Percentiles rank a stretch among this genome's conserved stretches.
phyloP scores from a whole-genome alignment of 805 yeast genomes.

The Barnettozyma sucrosica region DNA sequence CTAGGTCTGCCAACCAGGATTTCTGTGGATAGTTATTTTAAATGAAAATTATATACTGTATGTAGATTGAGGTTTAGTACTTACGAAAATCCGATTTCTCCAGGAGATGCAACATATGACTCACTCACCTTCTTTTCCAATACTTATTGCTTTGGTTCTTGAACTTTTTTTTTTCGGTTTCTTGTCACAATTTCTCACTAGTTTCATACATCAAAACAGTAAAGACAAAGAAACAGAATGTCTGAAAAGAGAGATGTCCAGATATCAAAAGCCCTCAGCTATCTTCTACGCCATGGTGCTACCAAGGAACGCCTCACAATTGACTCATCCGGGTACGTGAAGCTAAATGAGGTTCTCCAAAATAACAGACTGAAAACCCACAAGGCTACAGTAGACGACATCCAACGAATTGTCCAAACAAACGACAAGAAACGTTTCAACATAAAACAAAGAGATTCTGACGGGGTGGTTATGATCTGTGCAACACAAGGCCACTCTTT shows the following conservation, averaged over 20 bases:
- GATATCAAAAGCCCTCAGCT: constrained; percentile 71
- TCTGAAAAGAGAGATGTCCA: constrained; percentile 38
- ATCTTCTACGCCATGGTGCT: constrained; percentile 85
- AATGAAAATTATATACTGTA: neutral
- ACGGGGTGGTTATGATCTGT: constrained; percentile 42
- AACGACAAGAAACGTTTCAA: constrained; percentile 73
- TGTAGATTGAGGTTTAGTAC: neutral
- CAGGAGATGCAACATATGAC: too few relatives aligned
- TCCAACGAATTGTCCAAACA: constrained; percentile 51
- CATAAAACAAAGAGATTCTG: constrained; percentile 28
- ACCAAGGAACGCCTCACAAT: constrained; percentile 57
- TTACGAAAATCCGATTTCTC: neutral
- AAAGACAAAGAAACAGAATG: neutral
- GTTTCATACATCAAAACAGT: neutral
- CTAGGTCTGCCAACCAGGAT: neutral
- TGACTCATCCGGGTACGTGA: constrained; percentile 61
- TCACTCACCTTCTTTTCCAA: too few relatives aligned
- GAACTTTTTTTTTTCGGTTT: neutral
- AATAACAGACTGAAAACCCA: constrained; percentile 55
- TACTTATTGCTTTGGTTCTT: too few relatives aligned
- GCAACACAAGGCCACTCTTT: constrained; percentile 94
- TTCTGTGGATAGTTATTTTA: neutral
- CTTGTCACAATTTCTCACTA: too few relatives aligned
- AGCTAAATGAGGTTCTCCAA: constrained; percentile 44
- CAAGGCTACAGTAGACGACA: constrained; percentile 49